Evolutionary conservation across 1,284 basidiomycete genomes (phyloP).

Genomic region (Cutaneotrichosporon sp.): DNA sequence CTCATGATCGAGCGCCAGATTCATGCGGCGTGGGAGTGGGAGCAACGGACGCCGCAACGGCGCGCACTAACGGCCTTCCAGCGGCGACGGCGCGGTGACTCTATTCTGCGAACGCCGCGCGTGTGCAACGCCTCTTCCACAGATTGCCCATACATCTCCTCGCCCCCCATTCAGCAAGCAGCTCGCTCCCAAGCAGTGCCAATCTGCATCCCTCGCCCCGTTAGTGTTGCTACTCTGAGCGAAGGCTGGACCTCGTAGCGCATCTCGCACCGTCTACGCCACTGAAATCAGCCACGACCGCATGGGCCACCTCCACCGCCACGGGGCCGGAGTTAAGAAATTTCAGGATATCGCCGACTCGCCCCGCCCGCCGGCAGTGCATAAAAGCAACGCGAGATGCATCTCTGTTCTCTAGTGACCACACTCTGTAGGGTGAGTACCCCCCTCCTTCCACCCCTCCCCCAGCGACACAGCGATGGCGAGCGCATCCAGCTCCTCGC

Average conservation of each 20-base stretch:
- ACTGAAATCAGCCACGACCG: slow-evolving; percentile 4
- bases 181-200: neutral
- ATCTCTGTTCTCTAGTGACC: slow-evolving; percentile 6
- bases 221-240: neutral
- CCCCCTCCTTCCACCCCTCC: neutral
- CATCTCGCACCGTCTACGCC: slow-evolving; percentile 3
- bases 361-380: neutral
- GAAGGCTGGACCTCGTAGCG: neutral
- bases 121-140: neutral
- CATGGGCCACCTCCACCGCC: slow-evolving; percentile 3
- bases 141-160: neutral
- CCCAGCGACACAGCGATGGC: neutral
- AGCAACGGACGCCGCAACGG: neutral
- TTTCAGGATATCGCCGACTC: slow-evolving; percentile 1
- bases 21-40: neutral
- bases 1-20: too few relatives aligned
- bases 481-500: neutral
- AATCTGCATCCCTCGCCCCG: neutral
- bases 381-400: neutral
- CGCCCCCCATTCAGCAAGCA: neutral
- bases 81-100: neutral
- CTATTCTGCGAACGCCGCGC: neutral
- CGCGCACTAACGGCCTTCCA: neutral
- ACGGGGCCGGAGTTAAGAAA: slow-evolving; percentile 1
- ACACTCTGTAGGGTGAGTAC: slow-evolving; percentile 14